Percentiles rank a stretch among this genome's conserved stretches.
These are phyloP conservation scores for Teunomyces gatunensis DNA, from an alignment of 805 yeast genomes.

Conservation along the genomic window DNA sequence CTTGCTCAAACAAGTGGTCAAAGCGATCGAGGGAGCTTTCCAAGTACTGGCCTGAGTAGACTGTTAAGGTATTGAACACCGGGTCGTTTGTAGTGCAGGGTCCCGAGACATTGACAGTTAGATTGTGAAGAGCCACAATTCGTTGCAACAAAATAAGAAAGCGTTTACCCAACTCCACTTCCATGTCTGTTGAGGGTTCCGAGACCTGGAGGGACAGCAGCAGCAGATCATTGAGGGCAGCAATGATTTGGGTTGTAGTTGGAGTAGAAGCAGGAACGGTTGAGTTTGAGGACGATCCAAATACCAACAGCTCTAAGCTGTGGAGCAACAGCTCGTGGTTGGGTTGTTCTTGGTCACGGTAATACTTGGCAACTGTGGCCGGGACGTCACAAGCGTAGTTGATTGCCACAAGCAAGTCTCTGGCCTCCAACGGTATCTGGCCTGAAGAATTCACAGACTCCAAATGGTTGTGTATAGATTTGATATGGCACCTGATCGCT, in stretches of 20 bases:
- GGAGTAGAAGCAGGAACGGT: too few relatives aligned
- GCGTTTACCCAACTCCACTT: background rate
- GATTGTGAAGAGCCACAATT: background rate
- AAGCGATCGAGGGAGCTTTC: background rate
- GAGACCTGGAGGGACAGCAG: too few relatives aligned
- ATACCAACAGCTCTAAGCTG: background rate
- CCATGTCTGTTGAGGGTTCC: too few relatives aligned
- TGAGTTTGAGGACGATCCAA: too few relatives aligned
- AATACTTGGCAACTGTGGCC: background rate
- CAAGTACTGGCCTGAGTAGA: background rate
- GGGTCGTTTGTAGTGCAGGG: background rate
- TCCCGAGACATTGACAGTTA: background rate
- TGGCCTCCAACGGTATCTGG: slow-evolving; percentile 15
- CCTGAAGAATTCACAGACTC: slow-evolving; percentile 3
- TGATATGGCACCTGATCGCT: slow-evolving; percentile 23
- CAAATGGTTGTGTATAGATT: slow-evolving; percentile 10
- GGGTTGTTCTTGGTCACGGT: background rate
- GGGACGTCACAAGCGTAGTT: background rate
- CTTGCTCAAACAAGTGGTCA: background rate
- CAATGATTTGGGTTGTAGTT: background rate
- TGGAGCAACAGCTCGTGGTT: background rate
- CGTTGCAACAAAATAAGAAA: background rate
- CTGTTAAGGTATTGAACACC: background rate
- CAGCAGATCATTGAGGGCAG: background rate
- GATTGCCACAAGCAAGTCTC: slow-evolving; percentile 5